Percentiles rank a stretch among this genome's conserved stretches.
These are phyloP conservation scores for Mycosphaerelloides madeirae DNA, from an alignment of 2,329 filamentous ascomycete genomes.

Conservation along the genomic window DNA sequence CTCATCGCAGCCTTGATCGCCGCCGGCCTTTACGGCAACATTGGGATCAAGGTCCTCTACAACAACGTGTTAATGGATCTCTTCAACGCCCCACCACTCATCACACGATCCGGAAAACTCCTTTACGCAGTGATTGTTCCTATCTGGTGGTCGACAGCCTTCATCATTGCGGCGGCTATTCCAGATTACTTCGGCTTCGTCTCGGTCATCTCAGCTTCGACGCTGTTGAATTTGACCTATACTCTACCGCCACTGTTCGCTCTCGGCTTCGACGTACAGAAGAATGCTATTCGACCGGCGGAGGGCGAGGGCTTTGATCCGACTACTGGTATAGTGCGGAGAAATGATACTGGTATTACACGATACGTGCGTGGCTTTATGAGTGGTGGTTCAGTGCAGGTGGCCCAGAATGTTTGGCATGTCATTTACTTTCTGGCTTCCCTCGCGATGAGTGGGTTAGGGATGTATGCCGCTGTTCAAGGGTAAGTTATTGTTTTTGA, in stretches of 20 bases:
- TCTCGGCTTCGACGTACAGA: conserved; percentile 40
- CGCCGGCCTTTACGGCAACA: conserved; percentile 40
- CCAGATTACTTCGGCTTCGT: conserved; percentile 40
- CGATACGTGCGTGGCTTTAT: conserved; percentile 39
- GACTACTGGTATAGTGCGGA: conserved; percentile 32
- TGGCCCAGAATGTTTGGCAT: conserved; percentile 30
- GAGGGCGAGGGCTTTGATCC: conserved; percentile 43
- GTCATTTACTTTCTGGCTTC: conserved; percentile 38
- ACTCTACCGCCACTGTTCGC: conserved; percentile 52
- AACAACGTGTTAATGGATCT: conserved; percentile 51
- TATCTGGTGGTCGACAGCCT: conserved; percentile 55
- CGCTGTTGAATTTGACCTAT: conserved; percentile 56
- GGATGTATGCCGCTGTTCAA: conserved; percentile 38
- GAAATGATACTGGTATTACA: conserved; percentile 37
- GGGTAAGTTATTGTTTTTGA: conserved; percentile 12
- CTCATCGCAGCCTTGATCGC: conserved; percentile 39
- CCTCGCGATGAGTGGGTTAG: conserved; percentile 36
- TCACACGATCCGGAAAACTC: conserved; percentile 46
- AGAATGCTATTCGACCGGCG: conserved; percentile 27
- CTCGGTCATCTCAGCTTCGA: conserved; percentile 50
- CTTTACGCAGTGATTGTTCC: conserved; percentile 50
- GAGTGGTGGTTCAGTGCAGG: conserved; percentile 22
- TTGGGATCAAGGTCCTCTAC: conserved; percentile 49
- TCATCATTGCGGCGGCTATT: conserved; percentile 51
- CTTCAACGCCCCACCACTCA: conserved; percentile 48